A percentile compares a stretch with the other conserved stretches of the same genome.
phyloP scores from a whole-genome alignment of 305 asterid genomes.

The Solanum hybrid region DNA sequence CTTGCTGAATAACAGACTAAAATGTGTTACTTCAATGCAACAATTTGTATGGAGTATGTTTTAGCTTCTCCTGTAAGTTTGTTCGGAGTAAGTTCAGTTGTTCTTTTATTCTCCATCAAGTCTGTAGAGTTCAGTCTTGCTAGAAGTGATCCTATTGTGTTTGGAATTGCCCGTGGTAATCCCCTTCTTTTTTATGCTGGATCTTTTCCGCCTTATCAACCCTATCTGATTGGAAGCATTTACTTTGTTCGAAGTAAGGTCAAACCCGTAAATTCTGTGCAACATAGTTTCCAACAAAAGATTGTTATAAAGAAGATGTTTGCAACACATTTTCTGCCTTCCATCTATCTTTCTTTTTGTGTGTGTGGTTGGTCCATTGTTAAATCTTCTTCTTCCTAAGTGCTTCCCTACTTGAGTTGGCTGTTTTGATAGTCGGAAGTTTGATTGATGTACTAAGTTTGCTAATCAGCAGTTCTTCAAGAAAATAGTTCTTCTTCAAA shows the following conservation, averaged over 20 bases:
- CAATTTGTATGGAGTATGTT: background rate
- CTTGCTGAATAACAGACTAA: background rate
- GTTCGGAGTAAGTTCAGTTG: background rate
- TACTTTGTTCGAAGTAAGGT: background rate
- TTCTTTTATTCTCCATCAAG: background rate
- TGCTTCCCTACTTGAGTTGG: background rate
- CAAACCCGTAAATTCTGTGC: background rate
- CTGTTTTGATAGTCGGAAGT: background rate
- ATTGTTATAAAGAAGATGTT: background rate
- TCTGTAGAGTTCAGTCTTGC: background rate
- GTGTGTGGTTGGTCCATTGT: background rate
- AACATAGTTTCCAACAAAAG: background rate
- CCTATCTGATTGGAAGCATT: background rate
- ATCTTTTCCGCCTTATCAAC: background rate
- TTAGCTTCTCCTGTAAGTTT: background rate
- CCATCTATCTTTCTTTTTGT: background rate
- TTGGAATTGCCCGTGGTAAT: background rate
- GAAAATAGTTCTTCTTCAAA: background rate
- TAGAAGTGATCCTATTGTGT: background rate
- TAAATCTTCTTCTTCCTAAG: background rate
- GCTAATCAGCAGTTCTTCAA: background rate
- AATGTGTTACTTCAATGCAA: background rate
- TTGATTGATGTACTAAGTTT: background rate
- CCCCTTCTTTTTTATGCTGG: background rate
- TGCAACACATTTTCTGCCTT: background rate